Conservation (phyloP, 1,284 basidiomycete genomes). For the Apiotrichum laibachii region DNA sequence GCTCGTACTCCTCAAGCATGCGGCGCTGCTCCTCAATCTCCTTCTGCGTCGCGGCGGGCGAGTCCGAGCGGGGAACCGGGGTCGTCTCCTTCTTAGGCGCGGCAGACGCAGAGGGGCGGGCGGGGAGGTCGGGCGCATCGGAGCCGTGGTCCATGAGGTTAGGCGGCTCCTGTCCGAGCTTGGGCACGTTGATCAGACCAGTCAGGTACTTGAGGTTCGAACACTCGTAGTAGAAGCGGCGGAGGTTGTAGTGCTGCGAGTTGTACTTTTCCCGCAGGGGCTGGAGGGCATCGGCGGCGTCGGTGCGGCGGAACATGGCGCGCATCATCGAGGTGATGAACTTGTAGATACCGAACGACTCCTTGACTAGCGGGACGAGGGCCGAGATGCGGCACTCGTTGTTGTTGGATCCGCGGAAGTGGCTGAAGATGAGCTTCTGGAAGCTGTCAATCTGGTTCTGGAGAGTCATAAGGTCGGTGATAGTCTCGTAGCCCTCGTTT, state of each 20-base stretch:
- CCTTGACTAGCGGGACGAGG: constrained; percentile 90
- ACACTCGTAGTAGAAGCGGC: constrained; percentile 97
- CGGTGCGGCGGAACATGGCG: constrained; percentile 88
- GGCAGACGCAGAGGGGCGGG: constrained; percentile 66
- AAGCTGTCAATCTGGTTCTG: constrained; percentile 98
- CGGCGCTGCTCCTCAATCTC: constrained; percentile 90
- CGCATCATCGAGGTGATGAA: constrained; percentile 97
- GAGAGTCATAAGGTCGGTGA: constrained; percentile 88
- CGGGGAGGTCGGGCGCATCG: constrained; percentile 76
- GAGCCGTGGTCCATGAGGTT: constrained; percentile 76
- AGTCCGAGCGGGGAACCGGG: constrained; percentile 55
- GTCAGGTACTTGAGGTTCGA: constrained; percentile 95
- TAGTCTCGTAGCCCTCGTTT: constrained; percentile 96
- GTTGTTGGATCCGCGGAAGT: constrained; percentile 83
- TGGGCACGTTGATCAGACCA: constrained; percentile 92
- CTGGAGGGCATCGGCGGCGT: constrained; percentile 78
- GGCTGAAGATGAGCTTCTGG: constrained; percentile 90
- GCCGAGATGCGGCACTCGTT: constrained; percentile 95
- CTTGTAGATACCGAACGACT: constrained; percentile 94
- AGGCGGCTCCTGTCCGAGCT: constrained; percentile 92
- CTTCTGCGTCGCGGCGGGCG: constrained; percentile 68
- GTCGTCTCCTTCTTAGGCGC: constrained; percentile 51
- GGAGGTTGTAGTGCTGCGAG: constrained; percentile 81
- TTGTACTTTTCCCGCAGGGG: constrained; percentile 80
- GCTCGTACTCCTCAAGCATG: constrained; percentile 94